Conservation (phyloP, 345 rosid genomes). For the Lepidium didymum region DNA sequence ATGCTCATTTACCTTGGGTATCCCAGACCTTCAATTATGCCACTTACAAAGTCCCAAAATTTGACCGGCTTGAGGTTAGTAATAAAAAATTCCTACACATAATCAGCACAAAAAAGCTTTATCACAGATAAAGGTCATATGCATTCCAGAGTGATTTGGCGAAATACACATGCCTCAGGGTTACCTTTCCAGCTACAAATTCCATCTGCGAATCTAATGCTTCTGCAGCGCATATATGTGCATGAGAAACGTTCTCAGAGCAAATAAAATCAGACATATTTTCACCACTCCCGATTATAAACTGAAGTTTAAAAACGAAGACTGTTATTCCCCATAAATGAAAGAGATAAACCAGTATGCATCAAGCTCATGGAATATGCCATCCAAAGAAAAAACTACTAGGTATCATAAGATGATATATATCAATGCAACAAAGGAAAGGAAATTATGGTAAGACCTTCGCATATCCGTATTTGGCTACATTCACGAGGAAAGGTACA, state of each 20-base stretch:
- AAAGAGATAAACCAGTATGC: neutral
- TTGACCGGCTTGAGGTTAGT: constrained; percentile 70
- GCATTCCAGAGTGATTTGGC: neutral
- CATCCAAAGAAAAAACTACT: neutral
- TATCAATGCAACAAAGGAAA: neutral
- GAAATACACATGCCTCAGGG: neutral
- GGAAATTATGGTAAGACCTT: constrained; percentile 46
- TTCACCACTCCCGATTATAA: constrained; percentile 74
- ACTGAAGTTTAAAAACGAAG: constrained; percentile 44
- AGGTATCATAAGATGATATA: neutral
- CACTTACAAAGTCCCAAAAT: constrained; percentile 74
- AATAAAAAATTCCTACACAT: constrained; percentile 78
- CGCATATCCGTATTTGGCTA: constrained; percentile 74
- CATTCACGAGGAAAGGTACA: constrained; percentile 48
- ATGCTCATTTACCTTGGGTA: constrained; percentile 60
- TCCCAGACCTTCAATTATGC: constrained; percentile 64
- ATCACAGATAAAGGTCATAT: constrained; percentile 6
- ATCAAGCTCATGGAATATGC: neutral
- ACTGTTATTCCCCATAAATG: neutral
- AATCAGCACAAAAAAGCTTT: constrained; percentile 6
- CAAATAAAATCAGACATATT: constrained; percentile 86
- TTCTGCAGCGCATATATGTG: constrained; percentile 72
- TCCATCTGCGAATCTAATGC: constrained; percentile 61
- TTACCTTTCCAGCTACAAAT: constrained; percentile 93
- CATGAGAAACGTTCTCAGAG: constrained; percentile 81